These are phyloP conservation scores for Ophiostoma sp. DNA, from an alignment of 2,329 filamentous ascomycete species.

Conservation along the genomic window DNA sequence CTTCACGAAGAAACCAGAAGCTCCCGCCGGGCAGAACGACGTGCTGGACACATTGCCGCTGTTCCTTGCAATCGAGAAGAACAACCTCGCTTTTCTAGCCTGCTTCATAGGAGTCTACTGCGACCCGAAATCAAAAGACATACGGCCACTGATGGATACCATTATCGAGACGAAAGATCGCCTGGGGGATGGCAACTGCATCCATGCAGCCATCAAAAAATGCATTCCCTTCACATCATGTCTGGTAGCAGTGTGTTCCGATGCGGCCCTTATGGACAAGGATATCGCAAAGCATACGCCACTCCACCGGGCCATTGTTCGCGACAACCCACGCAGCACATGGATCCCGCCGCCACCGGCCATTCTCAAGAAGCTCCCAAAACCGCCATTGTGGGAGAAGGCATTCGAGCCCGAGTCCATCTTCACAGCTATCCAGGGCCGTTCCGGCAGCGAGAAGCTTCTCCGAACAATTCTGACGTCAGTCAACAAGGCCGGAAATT, in stretches of 20 bases:
- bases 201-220: not conserved
- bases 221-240: slow-evolving; percentile 1
- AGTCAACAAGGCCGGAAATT: not conserved
- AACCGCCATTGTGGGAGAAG: not conserved
- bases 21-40: not conserved
- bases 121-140: not conserved
- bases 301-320: not conserved
- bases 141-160: not conserved
- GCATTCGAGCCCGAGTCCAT: not conserved
- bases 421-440: not conserved
- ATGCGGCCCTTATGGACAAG: not conserved
- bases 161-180: slow-evolving; percentile 5
- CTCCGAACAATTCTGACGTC: not conserved
- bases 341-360: not conserved
- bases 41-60: not conserved
- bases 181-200: not conserved
- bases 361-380: not conserved
- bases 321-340: not conserved
- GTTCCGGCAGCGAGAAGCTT: not conserved
- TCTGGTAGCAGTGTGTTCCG: not conserved
- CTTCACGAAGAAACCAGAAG: slow-evolving; percentile 6
- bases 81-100: not conserved
- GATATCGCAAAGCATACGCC: not conserved
- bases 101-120: slow-evolving; percentile 2
- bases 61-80: not conserved